phyloP scores from a whole-genome alignment of 208 protist species.

The Entamoeba histolytica region DNA sequence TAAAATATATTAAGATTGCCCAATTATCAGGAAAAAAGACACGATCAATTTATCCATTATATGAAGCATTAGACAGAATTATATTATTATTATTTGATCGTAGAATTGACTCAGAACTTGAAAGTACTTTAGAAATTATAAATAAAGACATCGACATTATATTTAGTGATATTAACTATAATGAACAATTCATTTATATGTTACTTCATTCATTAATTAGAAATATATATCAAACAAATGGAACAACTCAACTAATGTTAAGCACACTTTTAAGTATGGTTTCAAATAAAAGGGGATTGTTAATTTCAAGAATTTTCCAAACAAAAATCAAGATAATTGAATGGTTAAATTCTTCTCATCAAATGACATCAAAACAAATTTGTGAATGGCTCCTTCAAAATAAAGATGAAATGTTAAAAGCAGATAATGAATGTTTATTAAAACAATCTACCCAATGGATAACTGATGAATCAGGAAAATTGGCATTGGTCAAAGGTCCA shows the following conservation, averaged over 20 bases:
- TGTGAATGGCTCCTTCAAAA: neutral
- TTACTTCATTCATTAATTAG: neutral
- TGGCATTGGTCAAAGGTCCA: neutral
- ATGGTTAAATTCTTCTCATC: neutral
- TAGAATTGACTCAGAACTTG: neutral
- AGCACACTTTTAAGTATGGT: neutral
- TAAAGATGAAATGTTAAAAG: neutral
- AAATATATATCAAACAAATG: neutral
- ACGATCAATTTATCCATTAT: neutral
- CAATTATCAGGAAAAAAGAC: neutral
- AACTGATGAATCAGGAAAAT: neutral
- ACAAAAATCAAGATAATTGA: neutral
- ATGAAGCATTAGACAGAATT: neutral
- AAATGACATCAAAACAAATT: neutral
- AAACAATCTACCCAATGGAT: neutral
- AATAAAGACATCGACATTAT: neutral
- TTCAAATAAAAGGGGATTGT: neutral
- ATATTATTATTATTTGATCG: neutral
- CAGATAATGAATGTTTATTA: neutral
- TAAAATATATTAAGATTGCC: neutral
- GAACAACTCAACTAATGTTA: neutral
- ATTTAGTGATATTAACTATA: neutral
- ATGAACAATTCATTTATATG: neutral
- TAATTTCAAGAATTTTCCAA: neutral
- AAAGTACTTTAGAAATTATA: neutral